Evolutionary conservation across 768 basidiomycete genomes (phyloP).

Genomic region (Leucosporidium creatinivorum): DNA sequence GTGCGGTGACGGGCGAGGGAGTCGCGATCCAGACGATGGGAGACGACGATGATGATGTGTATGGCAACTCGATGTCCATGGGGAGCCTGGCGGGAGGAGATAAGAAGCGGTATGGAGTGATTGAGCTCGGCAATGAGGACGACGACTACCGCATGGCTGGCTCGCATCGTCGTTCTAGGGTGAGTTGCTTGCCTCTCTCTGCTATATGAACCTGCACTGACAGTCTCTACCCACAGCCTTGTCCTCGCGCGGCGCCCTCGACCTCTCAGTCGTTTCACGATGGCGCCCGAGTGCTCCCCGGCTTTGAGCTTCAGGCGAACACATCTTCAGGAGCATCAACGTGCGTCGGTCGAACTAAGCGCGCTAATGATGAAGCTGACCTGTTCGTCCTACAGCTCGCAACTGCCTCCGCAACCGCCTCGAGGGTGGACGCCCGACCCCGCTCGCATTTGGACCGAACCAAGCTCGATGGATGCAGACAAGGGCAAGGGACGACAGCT

Average conservation of each 20-base stretch:
- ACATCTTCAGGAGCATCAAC: slow-evolving; percentile 48
- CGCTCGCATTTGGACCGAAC: slow-evolving; percentile 57
- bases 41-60: slow-evolving; percentile 46
- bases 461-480: slow-evolving; percentile 13
- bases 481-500: slow-evolving; percentile 33
- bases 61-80: slow-evolving; percentile 6
- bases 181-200: too few species aligned
- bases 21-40: slow-evolving; percentile 35
- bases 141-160: not conserved
- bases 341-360: slow-evolving; percentile 15
- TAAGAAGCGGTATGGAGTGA: not conserved
- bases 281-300: slow-evolving; percentile 62
- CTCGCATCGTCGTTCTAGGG: too few species aligned
- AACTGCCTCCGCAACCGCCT: slow-evolving; percentile 63
- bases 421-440: slow-evolving; percentile 81
- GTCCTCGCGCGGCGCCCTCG: not conserved
- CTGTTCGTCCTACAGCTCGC: slow-evolving; percentile 6
- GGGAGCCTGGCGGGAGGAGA: not conserved
- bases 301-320: slow-evolving; percentile 60
- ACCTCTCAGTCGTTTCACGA: slow-evolving; percentile 53
- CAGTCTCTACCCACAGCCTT: too few species aligned
- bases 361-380: too few species aligned
- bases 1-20: not conserved
- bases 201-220: too few species aligned
- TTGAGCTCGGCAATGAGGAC: slow-evolving; percentile 1